Base-by-base conservation (phyloP, 495 filamentous ascomycete species). In the Trichocladium antarcticum region DNA sequence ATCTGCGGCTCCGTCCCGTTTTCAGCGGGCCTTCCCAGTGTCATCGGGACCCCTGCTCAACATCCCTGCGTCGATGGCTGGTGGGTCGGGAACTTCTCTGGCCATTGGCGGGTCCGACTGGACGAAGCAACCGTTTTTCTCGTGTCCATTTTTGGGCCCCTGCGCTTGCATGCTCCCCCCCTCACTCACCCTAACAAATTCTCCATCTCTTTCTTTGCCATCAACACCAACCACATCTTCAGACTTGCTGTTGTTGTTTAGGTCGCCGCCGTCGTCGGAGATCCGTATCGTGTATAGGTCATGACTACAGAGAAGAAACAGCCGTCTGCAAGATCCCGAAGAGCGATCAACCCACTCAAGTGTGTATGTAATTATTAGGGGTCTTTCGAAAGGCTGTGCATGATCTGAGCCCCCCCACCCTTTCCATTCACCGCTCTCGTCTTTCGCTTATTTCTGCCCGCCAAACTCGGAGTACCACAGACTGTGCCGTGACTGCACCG, bases 91-190 rank as follows among this genome's bases (percentile, higher is more conserved):
- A 51, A 20, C 51, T 57, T 50, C 17, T 49, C 36, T 42, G 22
- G 32, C 27, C 31, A 36, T 29, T 50, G 40, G 42, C 47, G 49
- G 42, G 48, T 55, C 50, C 67, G 67, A 65, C 69, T 72, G 68
- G 69, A 60, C 68, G 65, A 69, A 70, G 70, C 69, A 60, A 36
- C 58, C 49, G 65, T 71, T 71, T 38, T 55, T 73, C 70, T 73
- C 70, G 70, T 73, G 68, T 73, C 69, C 70, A 72, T 68, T 71
- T 71, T 73, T 73, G 70, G 70, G 40, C 50, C 56, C 56, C 38
- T 27, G 17, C 51, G 19, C 32, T n/a, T 14, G 8, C n/a, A 22
- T 29, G 14, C 34, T 4, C 24, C 20, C 31, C 36, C 37, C 29
- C 47, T 49, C 42, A 24, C 24, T 36, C 19, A 35, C 35, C 42